phyloP scores from a whole-genome alignment of 805 yeast genomes.

The Saturnispora silvae region DNA sequence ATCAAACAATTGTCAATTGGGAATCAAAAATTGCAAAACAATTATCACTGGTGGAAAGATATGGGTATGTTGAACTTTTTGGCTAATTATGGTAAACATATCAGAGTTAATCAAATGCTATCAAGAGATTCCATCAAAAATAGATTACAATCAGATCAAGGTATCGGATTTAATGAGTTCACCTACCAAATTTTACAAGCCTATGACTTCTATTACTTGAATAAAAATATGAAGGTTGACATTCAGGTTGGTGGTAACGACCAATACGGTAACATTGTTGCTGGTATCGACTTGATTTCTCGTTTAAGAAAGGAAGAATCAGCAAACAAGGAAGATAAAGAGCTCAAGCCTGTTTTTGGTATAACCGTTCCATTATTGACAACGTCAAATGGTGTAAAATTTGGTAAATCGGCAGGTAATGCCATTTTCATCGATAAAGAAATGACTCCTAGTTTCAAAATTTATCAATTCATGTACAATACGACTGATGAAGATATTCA shows the following conservation, averaged over 20 bases:
- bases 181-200: slow-evolving; percentile 91
- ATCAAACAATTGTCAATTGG: slow-evolving; percentile 13
- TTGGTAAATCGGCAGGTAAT: slow-evolving; percentile 96
- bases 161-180: slow-evolving; percentile 90
- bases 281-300: slow-evolving; percentile 81
- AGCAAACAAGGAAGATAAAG: neutral
- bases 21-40: slow-evolving; percentile 35
- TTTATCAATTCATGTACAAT: slow-evolving; percentile 79
- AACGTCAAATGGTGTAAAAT: slow-evolving; percentile 82
- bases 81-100: slow-evolving; percentile 62
- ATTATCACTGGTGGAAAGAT: slow-evolving; percentile 78
- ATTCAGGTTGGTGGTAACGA: slow-evolving; percentile 94
- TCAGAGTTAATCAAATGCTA: slow-evolving; percentile 79
- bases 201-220: slow-evolving; percentile 80
- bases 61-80: slow-evolving; percentile 70
- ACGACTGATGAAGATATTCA: slow-evolving; percentile 67
- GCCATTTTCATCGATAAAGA: slow-evolving; percentile 76
- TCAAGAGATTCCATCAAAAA: slow-evolving; percentile 79
- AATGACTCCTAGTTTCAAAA: slow-evolving; percentile 69
- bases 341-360: slow-evolving; percentile 42
- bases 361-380: slow-evolving; percentile 84
- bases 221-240: slow-evolving; percentile 44
- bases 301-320: slow-evolving; percentile 31
- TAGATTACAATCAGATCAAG: slow-evolving; percentile 56
- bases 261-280: slow-evolving; percentile 97